phyloP scores from a whole-genome alignment of 2,329 filamentous ascomycete species.

The Arthrocladium fulminans region DNA sequence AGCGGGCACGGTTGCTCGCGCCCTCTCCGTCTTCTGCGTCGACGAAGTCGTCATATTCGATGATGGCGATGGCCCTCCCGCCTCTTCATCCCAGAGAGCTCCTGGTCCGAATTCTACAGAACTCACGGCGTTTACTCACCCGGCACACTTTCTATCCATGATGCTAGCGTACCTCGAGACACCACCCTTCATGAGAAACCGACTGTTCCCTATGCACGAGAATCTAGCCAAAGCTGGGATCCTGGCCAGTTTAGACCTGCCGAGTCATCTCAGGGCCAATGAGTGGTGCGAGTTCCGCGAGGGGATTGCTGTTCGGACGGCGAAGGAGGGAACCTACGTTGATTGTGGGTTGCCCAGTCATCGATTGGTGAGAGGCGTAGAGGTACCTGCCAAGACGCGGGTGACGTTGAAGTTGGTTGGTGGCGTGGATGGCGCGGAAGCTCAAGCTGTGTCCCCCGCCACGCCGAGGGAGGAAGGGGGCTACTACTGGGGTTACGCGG shows the following conservation, averaged over 20 bases:
- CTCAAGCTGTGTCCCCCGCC: constrained; percentile 57
- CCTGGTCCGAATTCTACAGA: constrained; percentile 32
- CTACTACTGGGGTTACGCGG: constrained; percentile 78
- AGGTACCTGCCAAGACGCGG: constrained; percentile 60
- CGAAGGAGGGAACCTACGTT: constrained; percentile 43
- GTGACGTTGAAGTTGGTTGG: constrained; percentile 55
- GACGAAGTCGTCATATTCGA: constrained; percentile 79
- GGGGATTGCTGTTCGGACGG: constrained; percentile 53
- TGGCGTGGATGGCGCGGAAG: constrained; percentile 30
- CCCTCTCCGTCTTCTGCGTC: constrained; percentile 71
- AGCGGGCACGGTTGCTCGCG: constrained; percentile 68
- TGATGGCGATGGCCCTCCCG: constrained; percentile 40
- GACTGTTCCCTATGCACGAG: constrained; percentile 67
- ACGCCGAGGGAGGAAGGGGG: constrained; percentile 64
- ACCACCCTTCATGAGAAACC: constrained; percentile 69
- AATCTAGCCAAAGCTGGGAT: constrained; percentile 66
- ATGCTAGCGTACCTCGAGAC: constrained; percentile 75
- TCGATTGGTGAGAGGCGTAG: constrained; percentile 46
- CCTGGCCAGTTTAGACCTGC: constrained; percentile 72
- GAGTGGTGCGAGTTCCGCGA: constrained; percentile 76
- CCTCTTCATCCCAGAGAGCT: constrained; percentile 24
- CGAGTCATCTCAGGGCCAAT: constrained; percentile 66
- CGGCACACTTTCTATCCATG: constrained; percentile 70
- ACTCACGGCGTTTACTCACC: constrained; percentile 62
- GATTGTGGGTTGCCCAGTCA: constrained; percentile 42